Evolutionary conservation across 352 stramenopile species (phyloP).

Genomic region (Globisporangium middletonii): DNA sequence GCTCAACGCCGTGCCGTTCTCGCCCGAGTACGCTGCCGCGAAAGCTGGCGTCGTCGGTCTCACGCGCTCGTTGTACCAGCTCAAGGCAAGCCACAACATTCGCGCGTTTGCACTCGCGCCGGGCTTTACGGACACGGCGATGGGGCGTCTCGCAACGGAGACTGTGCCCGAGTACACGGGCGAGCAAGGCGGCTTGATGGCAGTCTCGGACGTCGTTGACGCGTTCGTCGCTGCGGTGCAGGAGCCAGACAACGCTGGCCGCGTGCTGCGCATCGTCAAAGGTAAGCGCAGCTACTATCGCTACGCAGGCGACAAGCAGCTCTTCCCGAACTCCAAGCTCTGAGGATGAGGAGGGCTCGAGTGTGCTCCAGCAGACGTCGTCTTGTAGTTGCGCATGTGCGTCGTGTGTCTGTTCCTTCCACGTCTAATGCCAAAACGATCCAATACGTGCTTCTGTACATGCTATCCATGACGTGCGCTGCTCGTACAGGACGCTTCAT

Average conservation of each 20-base stretch:
- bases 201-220: conserved; percentile 43
- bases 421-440: too few relatives aligned
- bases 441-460: too few relatives aligned
- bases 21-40: conserved; percentile 60
- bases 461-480: too few relatives aligned
- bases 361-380: too few relatives aligned
- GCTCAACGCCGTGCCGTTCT: conserved; percentile 42
- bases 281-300: conserved; percentile 43
- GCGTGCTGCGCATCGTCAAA: conserved; percentile 40
- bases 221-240: conserved; percentile 42
- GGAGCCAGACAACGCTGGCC: conserved; percentile 53
- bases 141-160: conserved; percentile 38
- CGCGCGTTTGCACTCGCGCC: conserved; percentile 63
- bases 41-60: conserved; percentile 75
- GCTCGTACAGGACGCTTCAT: too few relatives aligned
- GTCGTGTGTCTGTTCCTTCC: too few relatives aligned
- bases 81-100: conserved; percentile 65
- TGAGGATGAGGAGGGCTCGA: background rate
- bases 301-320: conserved; percentile 56
- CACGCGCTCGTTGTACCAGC: conserved; percentile 52
- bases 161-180: conserved; percentile 38
- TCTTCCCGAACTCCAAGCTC: conserved; percentile 65
- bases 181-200: conserved; percentile 38
- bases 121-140: conserved; percentile 61
- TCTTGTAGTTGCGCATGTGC: too few relatives aligned